Conservation (phyloP, 2,329 filamentous ascomycete species). For the Botryotinia narcissicola region DNA sequence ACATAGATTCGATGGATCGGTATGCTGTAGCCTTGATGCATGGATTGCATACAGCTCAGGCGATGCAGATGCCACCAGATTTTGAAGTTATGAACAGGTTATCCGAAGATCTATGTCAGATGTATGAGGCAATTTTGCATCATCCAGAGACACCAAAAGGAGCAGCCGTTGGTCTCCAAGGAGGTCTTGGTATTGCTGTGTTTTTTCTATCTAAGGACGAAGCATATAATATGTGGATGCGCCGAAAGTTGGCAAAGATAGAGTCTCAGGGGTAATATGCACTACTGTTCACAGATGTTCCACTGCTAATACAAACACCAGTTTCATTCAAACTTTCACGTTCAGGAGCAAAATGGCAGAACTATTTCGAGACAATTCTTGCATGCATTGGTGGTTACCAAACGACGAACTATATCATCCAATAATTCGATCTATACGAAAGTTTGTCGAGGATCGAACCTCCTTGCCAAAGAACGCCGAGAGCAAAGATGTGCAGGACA, state of each 20-base stretch:
- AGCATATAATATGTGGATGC: slow-evolving; percentile 73
- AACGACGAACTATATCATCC: slow-evolving; percentile 73
- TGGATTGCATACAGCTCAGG: slow-evolving; percentile 65
- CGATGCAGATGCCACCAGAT: slow-evolving; percentile 47
- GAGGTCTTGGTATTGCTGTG: slow-evolving; percentile 70
- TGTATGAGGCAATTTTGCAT: slow-evolving; percentile 74
- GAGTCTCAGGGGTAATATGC: slow-evolving; percentile 70
- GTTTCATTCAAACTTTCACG: slow-evolving; percentile 77
- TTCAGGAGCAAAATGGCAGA: slow-evolving; percentile 74
- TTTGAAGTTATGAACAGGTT: slow-evolving; percentile 54
- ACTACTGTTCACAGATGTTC: background rate
- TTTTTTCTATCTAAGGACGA: slow-evolving; percentile 77
- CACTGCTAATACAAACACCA: slow-evolving; percentile 41
- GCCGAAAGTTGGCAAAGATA: slow-evolving; percentile 73
- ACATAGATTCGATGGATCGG: slow-evolving; percentile 73
- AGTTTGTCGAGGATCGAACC: slow-evolving; percentile 77
- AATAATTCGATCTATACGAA: slow-evolving; percentile 72
- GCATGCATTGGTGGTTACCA: slow-evolving; percentile 86
- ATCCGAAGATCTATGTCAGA: slow-evolving; percentile 69
- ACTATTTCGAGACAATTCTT: slow-evolving; percentile 68
- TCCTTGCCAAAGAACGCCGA: slow-evolving; percentile 55
- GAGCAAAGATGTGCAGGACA: slow-evolving; percentile 67
- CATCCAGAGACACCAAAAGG: slow-evolving; percentile 71
- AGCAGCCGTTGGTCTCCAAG: slow-evolving; percentile 69
- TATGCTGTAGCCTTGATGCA: slow-evolving; percentile 79